Evolutionary conservation across 2,329 filamentous ascomycete genomes (phyloP).

Genomic region (Diaporthe nobilis): DNA sequence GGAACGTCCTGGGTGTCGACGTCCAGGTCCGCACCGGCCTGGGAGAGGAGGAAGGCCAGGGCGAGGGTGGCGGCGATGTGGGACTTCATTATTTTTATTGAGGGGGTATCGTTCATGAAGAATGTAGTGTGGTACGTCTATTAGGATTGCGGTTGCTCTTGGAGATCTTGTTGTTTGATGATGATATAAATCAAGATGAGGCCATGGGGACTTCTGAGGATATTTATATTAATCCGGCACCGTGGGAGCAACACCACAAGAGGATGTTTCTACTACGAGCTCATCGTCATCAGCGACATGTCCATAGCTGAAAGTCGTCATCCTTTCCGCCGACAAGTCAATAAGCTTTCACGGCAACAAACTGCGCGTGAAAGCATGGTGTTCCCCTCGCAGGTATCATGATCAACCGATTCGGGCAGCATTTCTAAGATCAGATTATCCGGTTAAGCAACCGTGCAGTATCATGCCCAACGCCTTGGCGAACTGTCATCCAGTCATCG

Average conservation of each 20-base stretch:
- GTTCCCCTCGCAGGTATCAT: neutral
- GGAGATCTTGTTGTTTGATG: neutral
- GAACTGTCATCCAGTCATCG: neutral
- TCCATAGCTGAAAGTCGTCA: neutral
- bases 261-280: neutral
- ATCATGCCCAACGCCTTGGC: constrained; percentile 3
- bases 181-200: no score
- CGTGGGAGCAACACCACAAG: neutral
- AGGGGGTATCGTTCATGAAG: neutral
- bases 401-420: neutral
- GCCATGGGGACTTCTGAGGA: neutral
- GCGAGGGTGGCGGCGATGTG: constrained; percentile 1
- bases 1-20: constrained; percentile 15
- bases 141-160: neutral
- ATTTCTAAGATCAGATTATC: neutral
- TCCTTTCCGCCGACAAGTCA: neutral
- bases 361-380: neutral
- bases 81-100: neutral
- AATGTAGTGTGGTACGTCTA: neutral
- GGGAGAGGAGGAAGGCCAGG: neutral
- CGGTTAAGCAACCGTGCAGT: neutral
- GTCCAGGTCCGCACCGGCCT: neutral
- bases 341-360: neutral
- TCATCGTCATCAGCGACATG: neutral
- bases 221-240: neutral